Evolutionary conservation across 2,329 filamentous ascomycete genomes (phyloP), one percentile per base, ranked within the genome.

Genomic region (Hypoxylon sp.): DNA sequence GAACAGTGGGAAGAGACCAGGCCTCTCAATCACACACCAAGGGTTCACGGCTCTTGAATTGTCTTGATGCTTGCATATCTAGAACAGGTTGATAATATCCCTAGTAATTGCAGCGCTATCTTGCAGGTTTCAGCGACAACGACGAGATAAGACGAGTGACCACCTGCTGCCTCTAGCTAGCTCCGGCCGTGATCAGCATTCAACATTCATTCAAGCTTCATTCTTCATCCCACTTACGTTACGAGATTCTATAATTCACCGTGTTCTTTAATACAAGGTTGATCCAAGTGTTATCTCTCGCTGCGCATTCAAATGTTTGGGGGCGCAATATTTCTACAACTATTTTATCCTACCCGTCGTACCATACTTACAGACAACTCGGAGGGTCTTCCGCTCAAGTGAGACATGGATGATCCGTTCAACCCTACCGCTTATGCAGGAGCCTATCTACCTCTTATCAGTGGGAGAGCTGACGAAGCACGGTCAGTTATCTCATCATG

Each of bases 81-180:
- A 12, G 11, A 11, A 34, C 9, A 34, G 30, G 12, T 34, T 14
- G 30, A 34, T 8, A 34, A 14, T 34, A 14, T 3, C 2, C 30
- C 30, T 12, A 14, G 2, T 59, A 59, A 34, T 45, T n/a, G 16
- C 39, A 46, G 37, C 47, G 25, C 12, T 30, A 29, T 37, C 5
- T 53, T 29, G n/a, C 32, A 23, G 5, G 21, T n/a, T 45, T 59
- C n/a, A 21, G 43, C 32, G 21, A 25, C 16, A 53, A 30, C 21
- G 43, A 34, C 46, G 21, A 68, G 57, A 65, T 68, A 65, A 65
- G 57, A 16, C 32, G n/a, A 53, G 16, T n/a, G n/a, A 61, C 11
- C 43, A 68, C 61, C 53, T 68, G 45, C 65, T 53, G 23, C 56
- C 53, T 68, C 57, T 4, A 65, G 65, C 39, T 27, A 68, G 61